phyloP scores from a whole-genome alignment of 495 filamentous ascomycete genomes.

The Penicillium mononematosum region DNA sequence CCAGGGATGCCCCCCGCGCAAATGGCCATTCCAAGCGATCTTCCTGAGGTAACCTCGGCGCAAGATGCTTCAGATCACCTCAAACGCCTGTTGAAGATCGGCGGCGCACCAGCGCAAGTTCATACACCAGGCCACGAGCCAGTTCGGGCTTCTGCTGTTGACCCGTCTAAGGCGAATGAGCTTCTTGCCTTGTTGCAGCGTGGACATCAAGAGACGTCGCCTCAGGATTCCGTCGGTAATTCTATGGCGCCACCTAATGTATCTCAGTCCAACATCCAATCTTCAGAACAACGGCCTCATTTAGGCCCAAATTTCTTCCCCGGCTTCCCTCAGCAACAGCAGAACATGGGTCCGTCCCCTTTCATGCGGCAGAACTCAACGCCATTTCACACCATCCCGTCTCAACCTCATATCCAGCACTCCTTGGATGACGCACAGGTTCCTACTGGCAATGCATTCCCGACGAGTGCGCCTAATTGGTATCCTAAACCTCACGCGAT shows the following conservation, averaged over 20 bases:
- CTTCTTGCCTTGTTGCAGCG: conserved; percentile 59
- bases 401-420: conserved; percentile 14
- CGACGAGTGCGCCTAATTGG: conserved; percentile 13
- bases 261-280: conserved; percentile 8
- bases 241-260: conserved; percentile 40
- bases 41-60: conserved; percentile 38
- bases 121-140: conserved; percentile 12
- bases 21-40: conserved; percentile 37
- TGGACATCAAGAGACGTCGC: conserved; percentile 40
- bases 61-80: conserved; percentile 61
- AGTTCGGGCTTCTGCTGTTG: conserved; percentile 17
- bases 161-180: conserved; percentile 47
- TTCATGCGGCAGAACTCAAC: conserved; percentile 26
- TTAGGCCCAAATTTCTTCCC: conserved; percentile 40
- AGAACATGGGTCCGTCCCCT: conserved; percentile 23
- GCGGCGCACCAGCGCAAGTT: conserved; percentile 31
- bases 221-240: conserved; percentile 38
- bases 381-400: conserved; percentile 20
- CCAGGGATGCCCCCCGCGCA: conserved; percentile 19
- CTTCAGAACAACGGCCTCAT: conserved; percentile 47
- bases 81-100: conserved; percentile 63
- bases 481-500: conserved; percentile 18
- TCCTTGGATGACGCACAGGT: conserved; percentile 9
- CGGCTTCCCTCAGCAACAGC: conserved; percentile 37
- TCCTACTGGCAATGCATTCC: conserved; percentile 15